Conservation (phyloP, 2,329 filamentous ascomycete species). For the Cadophora sp. region DNA sequence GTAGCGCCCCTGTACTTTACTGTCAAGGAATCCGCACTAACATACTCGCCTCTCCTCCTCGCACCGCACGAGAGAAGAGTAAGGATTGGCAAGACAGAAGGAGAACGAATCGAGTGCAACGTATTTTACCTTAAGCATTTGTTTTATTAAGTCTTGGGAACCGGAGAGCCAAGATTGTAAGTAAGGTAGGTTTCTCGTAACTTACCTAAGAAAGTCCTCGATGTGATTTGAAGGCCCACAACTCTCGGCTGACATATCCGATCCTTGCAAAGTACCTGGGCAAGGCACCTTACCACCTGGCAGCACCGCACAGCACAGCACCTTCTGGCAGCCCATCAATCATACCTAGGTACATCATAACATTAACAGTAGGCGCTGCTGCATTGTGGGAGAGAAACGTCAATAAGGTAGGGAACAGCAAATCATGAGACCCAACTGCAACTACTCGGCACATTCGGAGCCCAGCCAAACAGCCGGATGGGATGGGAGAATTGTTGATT, state of each 20-base stretch:
- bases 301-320: too few species aligned
- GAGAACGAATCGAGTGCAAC: too few species aligned
- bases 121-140: too few species aligned
- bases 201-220: conserved; percentile 6
- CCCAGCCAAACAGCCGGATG: neutral
- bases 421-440: conserved; percentile 16
- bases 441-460: neutral
- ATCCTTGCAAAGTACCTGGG: neutral
- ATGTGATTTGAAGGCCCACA: conserved; percentile 12
- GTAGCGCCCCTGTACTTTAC: too few species aligned
- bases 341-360: too few species aligned
- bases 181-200: conserved; percentile 6
- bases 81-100: too few species aligned
- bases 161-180: neutral
- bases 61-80: too few species aligned
- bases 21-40: too few species aligned
- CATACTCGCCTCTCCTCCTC: too few species aligned
- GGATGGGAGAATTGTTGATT: neutral
- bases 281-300: too few species aligned
- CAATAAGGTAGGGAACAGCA: neutral
- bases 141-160: neutral
- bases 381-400: neutral
- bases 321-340: too few species aligned
- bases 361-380: too few species aligned
- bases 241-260: conserved; percentile 1